These are phyloP conservation scores for Linaria vulgaris DNA, from an alignment of 257 asterid genomes.

Conservation along the genomic window DNA sequence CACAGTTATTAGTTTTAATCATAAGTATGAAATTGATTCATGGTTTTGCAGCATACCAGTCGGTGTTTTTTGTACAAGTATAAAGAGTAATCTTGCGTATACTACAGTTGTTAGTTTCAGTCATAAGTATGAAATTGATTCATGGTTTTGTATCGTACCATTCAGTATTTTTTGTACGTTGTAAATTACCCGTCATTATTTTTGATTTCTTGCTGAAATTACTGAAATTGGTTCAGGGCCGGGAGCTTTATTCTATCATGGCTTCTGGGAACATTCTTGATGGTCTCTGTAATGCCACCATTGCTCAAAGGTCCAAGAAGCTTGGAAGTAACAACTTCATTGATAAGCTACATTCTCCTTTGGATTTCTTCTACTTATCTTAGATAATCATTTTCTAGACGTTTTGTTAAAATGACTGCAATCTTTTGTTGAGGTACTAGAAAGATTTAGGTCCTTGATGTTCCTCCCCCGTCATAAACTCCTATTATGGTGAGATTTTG, in stretches of 20 bases:
- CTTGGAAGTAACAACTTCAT: slow-evolving; percentile 91
- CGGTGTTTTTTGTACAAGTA: slow-evolving; percentile 8
- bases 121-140: slow-evolving; percentile 9
- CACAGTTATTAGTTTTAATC: background rate
- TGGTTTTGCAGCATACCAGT: too few relatives aligned
- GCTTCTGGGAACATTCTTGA: slow-evolving; percentile 93
- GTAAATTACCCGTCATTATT: background rate
- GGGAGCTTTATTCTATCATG: slow-evolving; percentile 79
- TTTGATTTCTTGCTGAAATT: slow-evolving; percentile 16
- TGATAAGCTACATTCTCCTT: slow-evolving; percentile 80
- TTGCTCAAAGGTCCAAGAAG: slow-evolving; percentile 81
- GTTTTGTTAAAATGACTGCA: slow-evolving; percentile 30
- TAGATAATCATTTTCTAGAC: slow-evolving; percentile 36
- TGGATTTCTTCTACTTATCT: slow-evolving; percentile 96
- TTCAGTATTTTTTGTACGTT: slow-evolving; percentile 7
- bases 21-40: slow-evolving; percentile 8
- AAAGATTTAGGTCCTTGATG: background rate
- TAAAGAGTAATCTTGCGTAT: too few relatives aligned
- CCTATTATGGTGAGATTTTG: background rate
- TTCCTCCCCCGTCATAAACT: background rate
- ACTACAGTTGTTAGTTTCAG: too few relatives aligned
- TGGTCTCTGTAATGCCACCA: slow-evolving; percentile 97
- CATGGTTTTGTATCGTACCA: too few relatives aligned
- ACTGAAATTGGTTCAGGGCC: slow-evolving; percentile 50
- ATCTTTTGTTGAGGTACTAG: background rate